Conservation (phyloP, 2,329 filamentous ascomycete genomes). For the Diaporthe humulicola region DNA sequence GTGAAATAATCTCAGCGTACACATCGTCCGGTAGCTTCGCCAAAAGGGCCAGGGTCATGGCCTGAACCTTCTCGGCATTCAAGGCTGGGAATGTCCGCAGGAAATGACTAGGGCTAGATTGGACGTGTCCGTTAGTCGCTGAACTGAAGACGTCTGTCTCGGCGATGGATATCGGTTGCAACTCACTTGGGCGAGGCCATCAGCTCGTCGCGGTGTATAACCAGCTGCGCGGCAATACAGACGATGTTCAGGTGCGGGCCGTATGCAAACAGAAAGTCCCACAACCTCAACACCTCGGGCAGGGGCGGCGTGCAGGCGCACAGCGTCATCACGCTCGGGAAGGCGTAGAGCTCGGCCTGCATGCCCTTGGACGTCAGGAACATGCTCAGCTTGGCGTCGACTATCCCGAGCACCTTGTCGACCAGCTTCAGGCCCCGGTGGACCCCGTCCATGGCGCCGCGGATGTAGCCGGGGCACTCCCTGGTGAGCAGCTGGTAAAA, state of each 20-base stretch:
- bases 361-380: constrained; percentile 90
- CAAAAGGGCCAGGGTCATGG: constrained; percentile 86
- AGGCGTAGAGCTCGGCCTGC: constrained; percentile 95
- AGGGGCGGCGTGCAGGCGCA: constrained; percentile 96
- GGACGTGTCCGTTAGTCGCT: not conserved
- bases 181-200: constrained; percentile 84
- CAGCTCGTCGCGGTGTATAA: constrained; percentile 88
- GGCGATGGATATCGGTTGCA: constrained; percentile 5
- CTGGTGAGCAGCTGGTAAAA: constrained; percentile 89
- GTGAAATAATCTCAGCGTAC: constrained; percentile 89
- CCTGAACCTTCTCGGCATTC: constrained; percentile 86
- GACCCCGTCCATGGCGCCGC: constrained; percentile 96
- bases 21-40: constrained; percentile 91
- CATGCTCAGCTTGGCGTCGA: constrained; percentile 87
- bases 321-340: constrained; percentile 92
- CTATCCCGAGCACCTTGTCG: constrained; percentile 90
- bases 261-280: constrained; percentile 98
- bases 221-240: constrained; percentile 95
- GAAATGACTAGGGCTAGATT: constrained; percentile 85
- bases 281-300: constrained; percentile 91
- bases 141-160: not conserved
- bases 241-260: constrained; percentile 95
- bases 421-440: constrained; percentile 92
- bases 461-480: constrained; percentile 93
- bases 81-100: constrained; percentile 89